A percentile compares a stretch with the other conserved stretches of the same genome.
phyloP scores from a whole-genome alignment of 106 monocot genomes.

The Dioscorea zingiberensis region DNA sequence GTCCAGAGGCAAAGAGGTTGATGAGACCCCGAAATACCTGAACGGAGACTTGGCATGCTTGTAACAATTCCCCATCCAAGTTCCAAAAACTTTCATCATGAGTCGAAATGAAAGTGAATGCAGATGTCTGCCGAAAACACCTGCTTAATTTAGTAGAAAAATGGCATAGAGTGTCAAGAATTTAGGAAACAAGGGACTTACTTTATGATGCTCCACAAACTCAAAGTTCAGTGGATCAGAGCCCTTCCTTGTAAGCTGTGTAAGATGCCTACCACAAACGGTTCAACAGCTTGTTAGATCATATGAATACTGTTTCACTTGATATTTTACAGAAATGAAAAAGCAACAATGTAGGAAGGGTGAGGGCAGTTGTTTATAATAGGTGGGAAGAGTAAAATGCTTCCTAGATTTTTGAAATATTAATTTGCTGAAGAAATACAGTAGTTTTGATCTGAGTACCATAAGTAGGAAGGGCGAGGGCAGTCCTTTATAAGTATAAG shows the following conservation, averaged over 20 bases:
- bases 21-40: constrained; percentile 70
- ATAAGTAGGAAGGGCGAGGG: constrained; percentile 71
- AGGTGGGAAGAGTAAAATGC: not conserved
- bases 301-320: too few relatives aligned
- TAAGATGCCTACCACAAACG: constrained; percentile 71
- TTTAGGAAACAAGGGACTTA: constrained; percentile 4
- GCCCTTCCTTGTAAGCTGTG: constrained; percentile 59
- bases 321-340: too few relatives aligned
- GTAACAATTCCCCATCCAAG: constrained; percentile 79
- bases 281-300: not conserved
- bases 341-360: not conserved
- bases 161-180: not conserved
- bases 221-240: constrained; percentile 57
- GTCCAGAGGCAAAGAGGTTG: constrained; percentile 87
- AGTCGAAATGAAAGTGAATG: constrained; percentile 66
- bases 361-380: not conserved
- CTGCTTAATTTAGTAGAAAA: not conserved
- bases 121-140: constrained; percentile 38
- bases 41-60: constrained; percentile 72
- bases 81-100: constrained; percentile 77
- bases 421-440: too few relatives aligned
- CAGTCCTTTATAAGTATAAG: constrained; percentile 86
- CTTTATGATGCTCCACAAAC: constrained; percentile 89
- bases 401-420: too few relatives aligned
- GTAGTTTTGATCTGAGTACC: constrained; percentile 29